Evolutionary conservation across 2,329 filamentous ascomycete genomes (phyloP).

Genomic region (Fusarium goolgardi): DNA sequence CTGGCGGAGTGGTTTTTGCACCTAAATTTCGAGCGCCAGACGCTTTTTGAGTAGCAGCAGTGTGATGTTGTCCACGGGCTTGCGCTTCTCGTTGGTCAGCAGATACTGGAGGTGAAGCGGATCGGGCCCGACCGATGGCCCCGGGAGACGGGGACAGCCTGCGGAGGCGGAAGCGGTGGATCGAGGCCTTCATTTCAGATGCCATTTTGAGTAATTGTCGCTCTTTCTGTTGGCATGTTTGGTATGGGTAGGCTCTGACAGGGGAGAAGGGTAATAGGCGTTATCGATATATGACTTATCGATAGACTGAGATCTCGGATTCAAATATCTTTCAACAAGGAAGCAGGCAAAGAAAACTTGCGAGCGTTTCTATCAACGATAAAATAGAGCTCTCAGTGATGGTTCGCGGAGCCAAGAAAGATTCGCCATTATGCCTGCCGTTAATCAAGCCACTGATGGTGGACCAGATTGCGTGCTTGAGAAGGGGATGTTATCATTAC

Average conservation of each 20-base stretch:
- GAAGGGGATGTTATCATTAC: constrained; percentile 14
- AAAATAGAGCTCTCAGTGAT: constrained; percentile 11
- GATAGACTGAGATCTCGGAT: not conserved
- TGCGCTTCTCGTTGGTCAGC: constrained; percentile 43
- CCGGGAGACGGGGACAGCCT: constrained; percentile 44
- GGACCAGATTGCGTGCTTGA: constrained; percentile 46
- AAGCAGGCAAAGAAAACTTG: not conserved
- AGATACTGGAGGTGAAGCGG: constrained; percentile 45
- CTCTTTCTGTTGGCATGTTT: constrained; percentile 22
- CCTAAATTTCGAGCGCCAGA: constrained; percentile 4
- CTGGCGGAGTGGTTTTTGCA: constrained; percentile 34
- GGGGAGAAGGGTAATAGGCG: not conserved
- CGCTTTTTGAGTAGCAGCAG: constrained; percentile 7
- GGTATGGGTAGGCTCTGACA: constrained; percentile 3
- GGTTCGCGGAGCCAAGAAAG: not conserved
- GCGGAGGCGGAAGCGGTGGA: constrained; percentile 46
- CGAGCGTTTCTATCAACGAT: constrained; percentile 9
- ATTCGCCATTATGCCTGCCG: constrained; percentile 30
- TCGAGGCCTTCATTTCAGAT: constrained; percentile 46
- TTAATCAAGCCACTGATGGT: constrained; percentile 30
- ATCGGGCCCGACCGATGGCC: constrained; percentile 43
- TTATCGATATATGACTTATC: constrained; percentile 4
- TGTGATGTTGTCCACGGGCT: constrained; percentile 10
- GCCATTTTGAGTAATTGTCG: constrained; percentile 39
- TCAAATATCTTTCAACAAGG: constrained; percentile 6